Evolutionary conservation across 495 filamentous ascomycete species (phyloP).

Genomic region (Penicillium manginii): DNA sequence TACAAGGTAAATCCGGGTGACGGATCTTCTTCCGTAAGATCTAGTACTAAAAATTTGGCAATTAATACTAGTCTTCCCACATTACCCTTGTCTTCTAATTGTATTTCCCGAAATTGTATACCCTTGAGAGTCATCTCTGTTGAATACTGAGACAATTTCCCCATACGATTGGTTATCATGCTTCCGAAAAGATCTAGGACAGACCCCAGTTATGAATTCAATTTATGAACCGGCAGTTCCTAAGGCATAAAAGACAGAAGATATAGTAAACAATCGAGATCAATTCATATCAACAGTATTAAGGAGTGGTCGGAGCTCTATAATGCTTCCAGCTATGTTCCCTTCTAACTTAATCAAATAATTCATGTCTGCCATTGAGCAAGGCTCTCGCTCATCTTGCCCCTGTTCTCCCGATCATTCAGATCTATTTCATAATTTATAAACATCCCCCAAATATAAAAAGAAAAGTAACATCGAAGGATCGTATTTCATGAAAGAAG

Average conservation of each 20-base stretch:
- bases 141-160: too few species aligned
- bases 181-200: conserved; percentile 19
- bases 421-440: neutral
- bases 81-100: too few species aligned
- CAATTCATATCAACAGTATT: neutral
- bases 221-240: conserved; percentile 34
- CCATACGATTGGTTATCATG: neutral
- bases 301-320: conserved; percentile 10
- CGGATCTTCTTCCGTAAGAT: neutral
- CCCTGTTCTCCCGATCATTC: neutral
- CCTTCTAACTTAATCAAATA: neutral
- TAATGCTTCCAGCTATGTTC: neutral
- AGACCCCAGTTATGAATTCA: too few species aligned
- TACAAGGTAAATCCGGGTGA: too few species aligned
- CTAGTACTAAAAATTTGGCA: too few species aligned
- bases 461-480: neutral
- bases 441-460: neutral
- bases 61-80: too few species aligned
- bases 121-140: too few species aligned
- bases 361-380: too few species aligned
- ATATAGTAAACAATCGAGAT: neutral
- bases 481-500: neutral
- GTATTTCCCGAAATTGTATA: too few species aligned
- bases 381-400: too few species aligned
- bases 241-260: neutral